Evolutionary conservation across 306 rosid genomes (phyloP), one percentile per base, ranked within the genome.

Genomic region (Casuarina cunninghamiana): DNA sequence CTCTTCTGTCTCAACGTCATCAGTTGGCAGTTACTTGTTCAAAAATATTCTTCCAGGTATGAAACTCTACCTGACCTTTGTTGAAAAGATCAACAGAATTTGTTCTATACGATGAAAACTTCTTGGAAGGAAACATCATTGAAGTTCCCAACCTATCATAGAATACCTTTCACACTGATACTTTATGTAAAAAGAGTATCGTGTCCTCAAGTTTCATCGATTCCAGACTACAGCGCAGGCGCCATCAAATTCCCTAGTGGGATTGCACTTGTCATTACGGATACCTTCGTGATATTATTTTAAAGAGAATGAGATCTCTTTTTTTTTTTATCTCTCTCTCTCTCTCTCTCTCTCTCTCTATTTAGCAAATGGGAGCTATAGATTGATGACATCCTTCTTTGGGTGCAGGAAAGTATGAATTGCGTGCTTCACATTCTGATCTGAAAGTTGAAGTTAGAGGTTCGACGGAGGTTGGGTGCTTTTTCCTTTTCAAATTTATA

Each of bases 41-140:
- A 86, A 80, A 68, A 90, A 93, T 87, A 84, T 93, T 60, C 86
- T 87, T 86, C 99, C 99, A 85, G 98, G 98, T 93, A 49, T 69
- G 87, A 78, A 77, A 72, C 45, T 73, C 76, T 60, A 54, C 51
- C 76, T 49, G 73, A 75, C 74, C 65, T 6, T 76, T 46, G 73
- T 80, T 65, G 75, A 49, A 9, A 53, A 48, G 72, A 65, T 77
- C 21, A 61, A 9, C 9, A 26, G 53, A 35, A 35, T 75, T 77
- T 74, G 42, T 75, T 19, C 74, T 74, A 55, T 57, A 21, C n/a
- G 43, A 26, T 35, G 54, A 67, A 38, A 57, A 41, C 76, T 72
- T 67, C 72, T 67, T 79, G 35, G 13, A 63, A 81, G 58, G 65
- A 55, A 68, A 32, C 54, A 69, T 19, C 74, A 69, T 73, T 69